Percentiles rank a stretch among this genome's conserved stretches.
Conservation (phyloP, 495 filamentous ascomycete genomes). For the Tuber borchii region DNA sequence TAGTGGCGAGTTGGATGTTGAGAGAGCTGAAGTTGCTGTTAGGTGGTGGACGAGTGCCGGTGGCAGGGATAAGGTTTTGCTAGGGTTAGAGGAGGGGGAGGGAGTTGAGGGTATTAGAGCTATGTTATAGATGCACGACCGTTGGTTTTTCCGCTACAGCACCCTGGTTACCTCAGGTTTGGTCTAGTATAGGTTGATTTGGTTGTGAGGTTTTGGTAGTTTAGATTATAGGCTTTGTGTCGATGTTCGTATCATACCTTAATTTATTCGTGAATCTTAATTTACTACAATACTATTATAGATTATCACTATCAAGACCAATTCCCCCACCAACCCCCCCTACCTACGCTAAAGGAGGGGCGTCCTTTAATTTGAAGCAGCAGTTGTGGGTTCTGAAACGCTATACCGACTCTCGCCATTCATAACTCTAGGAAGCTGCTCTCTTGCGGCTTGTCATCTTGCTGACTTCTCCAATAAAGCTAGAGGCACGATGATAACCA, state of each 20-base stretch:
- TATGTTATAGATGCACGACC: constrained; percentile 18
- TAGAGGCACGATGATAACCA: not conserved
- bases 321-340: not conserved
- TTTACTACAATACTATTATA: not conserved
- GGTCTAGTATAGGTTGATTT: not conserved
- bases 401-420: not conserved
- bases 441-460: not conserved
- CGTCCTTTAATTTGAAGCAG: not conserved
- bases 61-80: constrained; percentile 60
- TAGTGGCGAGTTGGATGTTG: constrained; percentile 86
- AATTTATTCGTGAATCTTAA: not conserved
- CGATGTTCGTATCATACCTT: not conserved
- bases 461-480: not conserved
- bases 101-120: constrained; percentile 29
- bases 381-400: not conserved
- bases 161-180: not conserved
- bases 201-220: not conserved
- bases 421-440: not conserved
- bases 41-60: constrained; percentile 78
- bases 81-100: constrained; percentile 44
- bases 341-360: not conserved
- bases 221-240: not conserved
- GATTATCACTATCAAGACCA: not conserved
- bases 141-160: not conserved
- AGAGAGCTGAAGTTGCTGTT: constrained; percentile 70